A percentile compares a stretch with the other conserved stretches of the same genome.
Conservation (phyloP, 2,329 filamentous ascomycete genomes). For the Sclerotinia trifoliorum region DNA sequence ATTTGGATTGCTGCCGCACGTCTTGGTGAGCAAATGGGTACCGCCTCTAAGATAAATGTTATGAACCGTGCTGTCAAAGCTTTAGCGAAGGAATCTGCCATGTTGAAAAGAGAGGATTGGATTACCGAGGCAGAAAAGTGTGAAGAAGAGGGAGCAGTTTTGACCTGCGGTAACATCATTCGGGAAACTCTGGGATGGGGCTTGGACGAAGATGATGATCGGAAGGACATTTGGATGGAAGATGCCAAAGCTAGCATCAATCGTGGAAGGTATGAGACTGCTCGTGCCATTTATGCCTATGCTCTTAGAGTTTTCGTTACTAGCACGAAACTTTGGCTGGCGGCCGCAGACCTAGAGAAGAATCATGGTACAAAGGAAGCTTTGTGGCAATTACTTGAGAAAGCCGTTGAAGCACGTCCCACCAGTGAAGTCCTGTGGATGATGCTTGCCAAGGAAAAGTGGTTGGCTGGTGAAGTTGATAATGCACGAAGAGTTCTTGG, state of each 20-base stretch:
- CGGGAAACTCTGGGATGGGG: constrained; percentile 90
- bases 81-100: constrained; percentile 85
- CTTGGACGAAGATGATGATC: constrained; percentile 92
- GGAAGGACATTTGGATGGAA: constrained; percentile 93
- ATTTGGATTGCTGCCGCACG: constrained; percentile 96
- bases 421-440: constrained; percentile 92
- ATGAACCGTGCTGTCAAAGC: constrained; percentile 93
- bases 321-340: constrained; percentile 84
- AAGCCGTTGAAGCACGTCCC: constrained; percentile 90
- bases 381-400: constrained; percentile 82
- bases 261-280: constrained; percentile 82
- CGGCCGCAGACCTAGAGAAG: constrained; percentile 86
- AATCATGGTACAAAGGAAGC: constrained; percentile 82
- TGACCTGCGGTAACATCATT: constrained; percentile 88
- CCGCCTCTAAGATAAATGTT: constrained; percentile 76
- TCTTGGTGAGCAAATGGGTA: constrained; percentile 83
- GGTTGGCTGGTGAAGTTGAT: constrained; percentile 83
- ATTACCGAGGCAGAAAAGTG: constrained; percentile 92
- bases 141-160: constrained; percentile 82
- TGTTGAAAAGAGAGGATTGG: constrained; percentile 98
- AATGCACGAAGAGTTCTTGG: constrained; percentile 83
- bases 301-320: constrained; percentile 85
- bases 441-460: constrained; percentile 92
- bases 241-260: constrained; percentile 82
- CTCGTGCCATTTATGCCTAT: constrained; percentile 90